Conservation (phyloP, 768 basidiomycete genomes). For the Tylopilus sp. region DNA sequence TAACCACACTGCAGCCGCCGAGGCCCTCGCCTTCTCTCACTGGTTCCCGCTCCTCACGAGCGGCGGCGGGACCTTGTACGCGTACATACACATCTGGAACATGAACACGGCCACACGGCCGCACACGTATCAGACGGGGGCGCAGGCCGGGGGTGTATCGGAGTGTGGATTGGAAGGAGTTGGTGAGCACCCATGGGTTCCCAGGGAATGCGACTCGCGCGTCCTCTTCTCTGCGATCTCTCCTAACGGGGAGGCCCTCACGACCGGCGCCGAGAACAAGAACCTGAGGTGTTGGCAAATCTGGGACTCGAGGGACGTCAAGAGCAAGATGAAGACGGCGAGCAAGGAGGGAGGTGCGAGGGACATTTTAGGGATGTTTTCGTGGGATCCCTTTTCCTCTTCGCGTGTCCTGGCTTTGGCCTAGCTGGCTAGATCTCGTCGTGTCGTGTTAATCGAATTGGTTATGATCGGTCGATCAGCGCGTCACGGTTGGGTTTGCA, state of each 20-base stretch:
- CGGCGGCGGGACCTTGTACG: conserved; percentile 94
- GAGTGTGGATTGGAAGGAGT: conserved; percentile 83
- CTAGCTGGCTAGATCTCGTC: neutral
- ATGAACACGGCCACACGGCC: conserved; percentile 88
- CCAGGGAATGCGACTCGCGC: conserved; percentile 83
- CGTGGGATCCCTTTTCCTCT: neutral
- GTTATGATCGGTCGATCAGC: neutral
- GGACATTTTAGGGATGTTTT: conserved; percentile 31
- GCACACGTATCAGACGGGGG: conserved; percentile 80
- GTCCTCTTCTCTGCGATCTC: conserved; percentile 83
- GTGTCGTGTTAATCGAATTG: neutral
- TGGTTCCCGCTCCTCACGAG: conserved; percentile 91
- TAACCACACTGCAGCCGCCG: conserved; percentile 87
- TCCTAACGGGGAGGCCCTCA: conserved; percentile 88
- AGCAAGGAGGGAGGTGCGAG: conserved; percentile 28
- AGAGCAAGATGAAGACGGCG: conserved; percentile 29
- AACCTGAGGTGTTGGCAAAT: conserved; percentile 96
- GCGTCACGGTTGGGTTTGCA: too few species aligned
- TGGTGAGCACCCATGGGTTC: conserved; percentile 91
- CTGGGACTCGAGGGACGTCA: conserved; percentile 58
- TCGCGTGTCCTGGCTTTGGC: neutral
- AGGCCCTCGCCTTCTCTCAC: conserved; percentile 93
- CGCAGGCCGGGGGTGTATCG: conserved; percentile 92
- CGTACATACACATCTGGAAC: conserved; percentile 88
- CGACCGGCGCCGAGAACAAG: conserved; percentile 92